Evolutionary conservation across 2,329 filamentous ascomycete species (phyloP).

Genomic region (Apiospora marii): DNA sequence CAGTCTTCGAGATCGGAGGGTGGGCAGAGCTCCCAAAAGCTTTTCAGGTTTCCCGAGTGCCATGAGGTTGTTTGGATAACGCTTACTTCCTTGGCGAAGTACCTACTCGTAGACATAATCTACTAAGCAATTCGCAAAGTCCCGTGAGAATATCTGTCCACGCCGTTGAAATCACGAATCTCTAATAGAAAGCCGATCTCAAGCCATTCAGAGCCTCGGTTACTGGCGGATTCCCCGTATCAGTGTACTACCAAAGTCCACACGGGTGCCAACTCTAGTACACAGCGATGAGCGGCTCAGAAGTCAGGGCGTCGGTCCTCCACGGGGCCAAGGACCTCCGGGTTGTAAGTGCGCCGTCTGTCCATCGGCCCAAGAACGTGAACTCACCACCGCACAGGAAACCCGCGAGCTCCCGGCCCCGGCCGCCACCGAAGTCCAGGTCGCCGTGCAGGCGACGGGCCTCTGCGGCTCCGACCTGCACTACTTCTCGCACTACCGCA

Average conservation of each 20-base stretch:
- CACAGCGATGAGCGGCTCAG: constrained; percentile 32
- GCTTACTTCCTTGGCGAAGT: background rate
- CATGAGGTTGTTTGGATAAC: background rate
- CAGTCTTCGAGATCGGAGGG: background rate
- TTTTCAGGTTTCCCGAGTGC: background rate
- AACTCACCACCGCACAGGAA: constrained; percentile 51
- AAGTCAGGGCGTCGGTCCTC: constrained; percentile 61
- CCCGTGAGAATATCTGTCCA: background rate
- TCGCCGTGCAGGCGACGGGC: constrained; percentile 67
- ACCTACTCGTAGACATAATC: too few species aligned
- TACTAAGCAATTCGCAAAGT: background rate
- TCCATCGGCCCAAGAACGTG: too few species aligned
- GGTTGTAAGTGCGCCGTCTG: constrained; percentile 48
- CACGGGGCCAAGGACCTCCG: constrained; percentile 59
- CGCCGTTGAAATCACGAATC: background rate
- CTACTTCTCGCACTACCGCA: constrained; percentile 72
- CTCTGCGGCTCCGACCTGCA: constrained; percentile 74
- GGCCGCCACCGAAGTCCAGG: constrained; percentile 63
- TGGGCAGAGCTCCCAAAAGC: background rate
- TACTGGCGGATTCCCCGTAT: background rate
- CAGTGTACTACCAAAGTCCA: background rate
- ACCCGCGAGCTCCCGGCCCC: constrained; percentile 62
- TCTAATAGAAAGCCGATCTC: background rate
- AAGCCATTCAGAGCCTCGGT: background rate
- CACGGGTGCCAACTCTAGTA: background rate